Evolutionary conservation across 805 yeast species (phyloP), one percentile per base, ranked within the genome.

Genomic region (Yamadazyma kitorensis): DNA sequence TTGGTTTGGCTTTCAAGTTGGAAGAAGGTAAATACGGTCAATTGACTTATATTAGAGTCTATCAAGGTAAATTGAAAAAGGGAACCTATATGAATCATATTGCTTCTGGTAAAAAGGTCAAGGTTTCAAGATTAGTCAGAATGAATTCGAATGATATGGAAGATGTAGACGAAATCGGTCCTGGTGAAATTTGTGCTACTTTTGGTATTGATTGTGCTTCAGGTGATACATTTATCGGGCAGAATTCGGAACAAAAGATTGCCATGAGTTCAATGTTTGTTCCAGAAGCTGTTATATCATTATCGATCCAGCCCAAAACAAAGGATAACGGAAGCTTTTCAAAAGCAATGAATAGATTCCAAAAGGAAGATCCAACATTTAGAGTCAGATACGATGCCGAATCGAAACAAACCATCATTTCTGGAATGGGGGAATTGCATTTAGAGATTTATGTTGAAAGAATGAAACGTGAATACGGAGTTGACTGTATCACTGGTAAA

Each of bases 131-230:
- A 55, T 74, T 93, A 52, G 98, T 88, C 33, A 83, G 98, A 68
- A 93, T 93, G 99, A 98, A 93, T 70, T 87, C 97, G 18, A 86
- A 89, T 44, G 98, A 93, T 59, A 89, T 93, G 98, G 98, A 93
- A 70, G 99, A 93, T 57, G 93, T 87, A 31, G 85, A 81, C 31
- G 97, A 89, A 66, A 82, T 87, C 54, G 93, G 91, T 15, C 91
- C 98, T 19, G 99, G 99, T 59, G 98, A 93, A 69, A 93, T 93
- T 52, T 93, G 99, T 70, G 99, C 99, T 36, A 91, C 98, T 39
- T 93, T 93, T 52, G 99, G 99, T 66, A 86, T 93, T 49, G 98
- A 93, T 61, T 93, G 99, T 74, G 81, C 98, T 8, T 93, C 98
- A 10, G 99, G 99, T 55, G 98, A 93, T 56, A 87, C 98, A 10